Percentiles rank a stretch among this genome's conserved stretches.
Conservation (phyloP, 2,329 filamentous ascomycete genomes). For the Xylariaceae sp. region DNA sequence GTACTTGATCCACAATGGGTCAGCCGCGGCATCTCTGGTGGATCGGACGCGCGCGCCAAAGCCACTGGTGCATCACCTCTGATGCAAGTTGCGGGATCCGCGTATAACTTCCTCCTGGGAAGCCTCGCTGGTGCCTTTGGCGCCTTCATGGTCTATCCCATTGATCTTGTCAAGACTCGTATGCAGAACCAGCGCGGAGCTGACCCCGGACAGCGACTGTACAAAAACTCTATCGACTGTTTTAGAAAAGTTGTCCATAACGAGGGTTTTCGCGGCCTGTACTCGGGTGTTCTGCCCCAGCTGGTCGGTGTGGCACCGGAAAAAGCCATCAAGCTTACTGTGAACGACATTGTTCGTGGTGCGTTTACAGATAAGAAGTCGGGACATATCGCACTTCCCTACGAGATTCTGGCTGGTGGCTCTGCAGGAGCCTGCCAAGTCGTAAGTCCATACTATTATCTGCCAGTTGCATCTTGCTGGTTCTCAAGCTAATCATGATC, state of each 20-base stretch:
- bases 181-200: slow-evolving; percentile 93
- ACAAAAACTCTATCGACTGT: slow-evolving; percentile 97
- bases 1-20: slow-evolving; percentile 93
- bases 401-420: slow-evolving; percentile 84
- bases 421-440: slow-evolving; percentile 92
- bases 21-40: slow-evolving; percentile 52
- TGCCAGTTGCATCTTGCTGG: background rate
- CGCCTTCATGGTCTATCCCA: slow-evolving; percentile 98
- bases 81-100: slow-evolving; percentile 64
- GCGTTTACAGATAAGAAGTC: slow-evolving; percentile 68
- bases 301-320: slow-evolving; percentile 97
- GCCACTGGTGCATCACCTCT: slow-evolving; percentile 50
- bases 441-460: slow-evolving; percentile 51
- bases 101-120: slow-evolving; percentile 85
- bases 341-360: slow-evolving; percentile 86
- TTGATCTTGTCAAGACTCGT: slow-evolving; percentile 96
- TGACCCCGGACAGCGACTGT: slow-evolving; percentile 78
- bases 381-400: slow-evolving; percentile 62
- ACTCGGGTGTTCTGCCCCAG: slow-evolving; percentile 92
- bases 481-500: slow-evolving; percentile 14
- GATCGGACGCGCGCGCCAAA: slow-evolving; percentile 32
- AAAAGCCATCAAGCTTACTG: slow-evolving; percentile 98
- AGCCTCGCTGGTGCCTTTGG: slow-evolving; percentile 92
- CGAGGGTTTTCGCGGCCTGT: slow-evolving; percentile 83
- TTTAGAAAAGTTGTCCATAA: slow-evolving; percentile 89